Evolutionary conservation across 176 grass and related monocot species (phyloP), one percentile per base, ranked within the genome.

Genomic region (Oryza meyeriana): DNA sequence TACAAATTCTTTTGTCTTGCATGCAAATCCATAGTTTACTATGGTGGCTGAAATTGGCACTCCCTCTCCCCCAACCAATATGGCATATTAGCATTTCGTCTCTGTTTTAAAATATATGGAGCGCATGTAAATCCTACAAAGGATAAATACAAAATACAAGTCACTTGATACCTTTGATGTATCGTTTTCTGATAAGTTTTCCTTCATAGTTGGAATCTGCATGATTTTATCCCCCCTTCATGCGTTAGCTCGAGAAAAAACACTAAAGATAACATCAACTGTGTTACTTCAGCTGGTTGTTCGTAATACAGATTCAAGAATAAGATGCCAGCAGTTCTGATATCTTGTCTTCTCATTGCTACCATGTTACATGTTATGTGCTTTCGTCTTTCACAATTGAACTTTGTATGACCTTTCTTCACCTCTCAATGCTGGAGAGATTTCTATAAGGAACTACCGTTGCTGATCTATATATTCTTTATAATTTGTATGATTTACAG

Each of bases 1-100:
- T 95, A 87, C 36, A 65, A 70, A 72, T 57, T 48, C 38, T 83
- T 78, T 39, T 1, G 30, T 59, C 9, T 0, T 66, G 35, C 71
- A 86, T 61, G 28, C 33, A 48, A 66, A 72, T 9, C 72, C 17
- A 18, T 73, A 85, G 24, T 63, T 76, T n/a, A 65, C 6, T 14
- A 69, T 7, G 17, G 24, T 87, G 2, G 13, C 10, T 89, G 31
- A 76, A 83, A 81, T 77, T 61, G 26, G 50, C 42, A 44, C 1
- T 20, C 16, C 16, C 47, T 20, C 13, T 2, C 0, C 13, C 16
- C 16, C 47, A 18, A 1, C 4, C 20, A 18, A 50, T 6, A 50
- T 50, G 47, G 47, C 4, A 18, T 50, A 50, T 50, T 50, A 50
- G 47, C 47, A 18, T 50, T 18, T 18, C 3, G 20, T 18, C 16